These are phyloP conservation scores for Peniophora sp. DNA, from an alignment of 1,284 basidiomycete species.

Conservation along the genomic window DNA sequence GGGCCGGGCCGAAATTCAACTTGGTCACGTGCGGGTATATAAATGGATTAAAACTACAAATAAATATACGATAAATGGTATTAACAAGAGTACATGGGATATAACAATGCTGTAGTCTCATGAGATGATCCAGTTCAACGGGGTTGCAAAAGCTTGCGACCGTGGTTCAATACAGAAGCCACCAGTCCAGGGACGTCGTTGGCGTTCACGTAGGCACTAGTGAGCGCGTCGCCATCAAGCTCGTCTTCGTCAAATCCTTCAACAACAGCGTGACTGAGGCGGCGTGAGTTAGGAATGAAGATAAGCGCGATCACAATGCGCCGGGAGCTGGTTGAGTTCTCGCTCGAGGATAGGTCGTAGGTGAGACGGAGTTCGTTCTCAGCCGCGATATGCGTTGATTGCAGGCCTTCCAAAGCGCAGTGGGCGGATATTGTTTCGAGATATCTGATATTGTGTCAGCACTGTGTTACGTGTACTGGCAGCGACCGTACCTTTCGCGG, in stretches of 20 bases:
- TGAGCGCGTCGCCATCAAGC: conserved; percentile 49
- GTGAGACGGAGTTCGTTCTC: conserved; percentile 70
- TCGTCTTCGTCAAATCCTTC: conserved; percentile 33
- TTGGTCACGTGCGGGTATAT: neutral
- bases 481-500: too few relatives aligned
- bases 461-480: too few relatives aligned
- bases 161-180: conserved; percentile 43
- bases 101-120: too few relatives aligned
- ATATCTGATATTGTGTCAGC: conserved; percentile 27
- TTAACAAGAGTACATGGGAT: too few relatives aligned
- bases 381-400: conserved; percentile 49
- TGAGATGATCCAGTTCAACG: too few relatives aligned
- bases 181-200: conserved; percentile 70
- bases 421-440: conserved; percentile 60
- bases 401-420: conserved; percentile 50
- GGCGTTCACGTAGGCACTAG: conserved; percentile 54
- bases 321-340: conserved; percentile 14
- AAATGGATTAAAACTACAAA: neutral
- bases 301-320: conserved; percentile 45
- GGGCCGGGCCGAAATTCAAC: neutral
- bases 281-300: conserved; percentile 60
- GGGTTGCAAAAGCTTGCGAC: neutral
- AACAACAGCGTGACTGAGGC: conserved; percentile 50
- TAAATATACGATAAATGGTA: neutral
- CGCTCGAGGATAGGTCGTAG: conserved; percentile 35